These are phyloP conservation scores for Copromyces sp. DNA, from an alignment of 495 filamentous ascomycete genomes.

Conservation along the genomic window DNA sequence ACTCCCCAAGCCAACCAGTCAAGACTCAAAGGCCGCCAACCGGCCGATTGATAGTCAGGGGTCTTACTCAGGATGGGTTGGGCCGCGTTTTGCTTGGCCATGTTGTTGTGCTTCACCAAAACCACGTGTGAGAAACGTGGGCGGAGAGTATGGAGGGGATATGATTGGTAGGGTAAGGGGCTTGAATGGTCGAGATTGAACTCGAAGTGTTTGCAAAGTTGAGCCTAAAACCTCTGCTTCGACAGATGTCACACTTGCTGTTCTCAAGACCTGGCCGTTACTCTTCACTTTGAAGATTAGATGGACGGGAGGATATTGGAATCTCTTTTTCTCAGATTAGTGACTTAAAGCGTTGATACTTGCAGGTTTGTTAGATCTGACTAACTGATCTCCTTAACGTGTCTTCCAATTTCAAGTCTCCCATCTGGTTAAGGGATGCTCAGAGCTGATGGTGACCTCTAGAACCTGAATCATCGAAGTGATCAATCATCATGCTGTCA, in stretches of 20 bases:
- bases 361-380: neutral
- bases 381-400: neutral
- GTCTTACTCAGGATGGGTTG: neutral
- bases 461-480: neutral
- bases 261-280: neutral
- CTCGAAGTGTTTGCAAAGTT: neutral
- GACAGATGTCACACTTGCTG: neutral
- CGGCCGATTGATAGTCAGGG: neutral
- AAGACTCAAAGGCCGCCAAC: neutral
- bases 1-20: neutral
- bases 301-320: neutral
- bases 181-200: neutral
- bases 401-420: neutral
- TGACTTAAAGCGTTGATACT: neutral
- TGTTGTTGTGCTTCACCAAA: neutral
- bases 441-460: neutral
- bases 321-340: neutral
- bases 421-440: neutral
- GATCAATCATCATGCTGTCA: neutral
- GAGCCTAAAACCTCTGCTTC: neutral
- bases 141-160: neutral
- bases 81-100: neutral
- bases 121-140: neutral
- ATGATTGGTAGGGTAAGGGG: neutral
- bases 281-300: neutral